Base-by-base conservation (phyloP, 2,329 filamentous ascomycete genomes). In the Verticillium albo-atrum region DNA sequence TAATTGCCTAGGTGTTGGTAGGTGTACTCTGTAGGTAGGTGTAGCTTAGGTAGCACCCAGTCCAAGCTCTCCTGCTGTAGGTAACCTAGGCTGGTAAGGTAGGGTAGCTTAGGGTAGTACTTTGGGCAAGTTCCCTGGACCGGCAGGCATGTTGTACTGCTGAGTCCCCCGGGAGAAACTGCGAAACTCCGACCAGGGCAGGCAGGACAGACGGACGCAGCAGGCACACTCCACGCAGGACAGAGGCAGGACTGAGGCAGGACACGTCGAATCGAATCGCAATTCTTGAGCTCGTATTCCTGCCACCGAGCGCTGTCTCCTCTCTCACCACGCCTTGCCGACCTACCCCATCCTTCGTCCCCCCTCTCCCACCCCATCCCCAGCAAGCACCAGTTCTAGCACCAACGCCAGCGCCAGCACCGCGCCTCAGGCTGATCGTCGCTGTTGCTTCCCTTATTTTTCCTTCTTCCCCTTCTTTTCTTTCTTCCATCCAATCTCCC, bases 201-300 rank as follows among this genome's bases (percentile, higher is more conserved):
- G 9, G 2, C 30, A 32, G 30, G 30, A 32, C 30, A 10, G 4
- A 32, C n/a, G 30, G 30, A 32, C 30, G 1, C 30, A 32, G 30
- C 14, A 10, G 30, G 30, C 30, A 32, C 51, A 57, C 14, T 15
- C 25, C 25, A 54, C 12, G 17, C 6, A 9, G 14, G 14, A 10
- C 52, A 47, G 23, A 7, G 10, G 20, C 32, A 37, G 47, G 23
- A 53, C 28, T 12, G n/a, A 26, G 54, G 54, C 6, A 25, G 28
- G 32, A 14, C n/a, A 53, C 23, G 23, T 26, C 50, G 15, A 23
- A 10, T 25, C n/a, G 50, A 58, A 50, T 58, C 42, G 60, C 54
- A 58, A 52, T 60, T 60, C 60, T 63, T 62, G 58, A 62, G 60
- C 62, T 62, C 62, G 62, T 63, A 63, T 63, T 63, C 62, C 57